These are phyloP conservation scores for Fomitopsis serialis DNA, from an alignment of 768 basidiomycete genomes.

Conservation along the genomic window DNA sequence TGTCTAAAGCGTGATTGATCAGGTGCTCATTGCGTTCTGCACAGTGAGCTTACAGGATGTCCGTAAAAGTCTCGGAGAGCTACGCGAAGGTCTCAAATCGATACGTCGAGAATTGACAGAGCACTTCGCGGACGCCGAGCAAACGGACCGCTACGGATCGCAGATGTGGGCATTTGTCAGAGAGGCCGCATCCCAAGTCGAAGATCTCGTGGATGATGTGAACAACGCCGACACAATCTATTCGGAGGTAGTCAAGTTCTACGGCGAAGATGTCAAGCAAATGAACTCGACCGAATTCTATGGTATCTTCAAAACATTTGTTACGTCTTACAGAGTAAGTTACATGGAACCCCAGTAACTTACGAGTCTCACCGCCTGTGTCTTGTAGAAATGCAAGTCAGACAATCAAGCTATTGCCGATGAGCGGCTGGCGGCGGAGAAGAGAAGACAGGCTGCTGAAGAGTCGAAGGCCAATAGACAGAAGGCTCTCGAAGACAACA, in stretches of 20 bases:
- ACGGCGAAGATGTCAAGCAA: conserved; percentile 88
- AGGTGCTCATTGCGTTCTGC: background rate
- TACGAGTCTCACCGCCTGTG: background rate
- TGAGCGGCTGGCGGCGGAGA: conserved; percentile 61
- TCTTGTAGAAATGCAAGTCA: conserved; percentile 65
- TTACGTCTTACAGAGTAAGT: conserved; percentile 83
- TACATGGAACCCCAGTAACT: background rate
- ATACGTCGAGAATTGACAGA: conserved; percentile 79
- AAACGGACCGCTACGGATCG: conserved; percentile 73
- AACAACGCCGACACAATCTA: conserved; percentile 81
- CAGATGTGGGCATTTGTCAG: conserved; percentile 92
- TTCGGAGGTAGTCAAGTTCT: conserved; percentile 82
- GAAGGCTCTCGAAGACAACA: conserved; percentile 37
- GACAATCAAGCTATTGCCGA: conserved; percentile 76
- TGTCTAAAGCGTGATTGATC: background rate
- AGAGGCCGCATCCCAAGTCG: conserved; percentile 67
- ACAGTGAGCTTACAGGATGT: conserved; percentile 85
- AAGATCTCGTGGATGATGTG: conserved; percentile 83
- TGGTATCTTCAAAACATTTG: conserved; percentile 94
- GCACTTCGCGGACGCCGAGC: conserved; percentile 69
- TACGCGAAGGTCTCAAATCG: conserved; percentile 69
- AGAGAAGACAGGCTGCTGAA: conserved; percentile 62
- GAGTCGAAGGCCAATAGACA: conserved; percentile 53
- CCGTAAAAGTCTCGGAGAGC: conserved; percentile 65
- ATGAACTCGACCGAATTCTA: conserved; percentile 91